Conservation (phyloP, 2,329 filamentous ascomycete species). For the Phialophora verrucosa region DNA sequence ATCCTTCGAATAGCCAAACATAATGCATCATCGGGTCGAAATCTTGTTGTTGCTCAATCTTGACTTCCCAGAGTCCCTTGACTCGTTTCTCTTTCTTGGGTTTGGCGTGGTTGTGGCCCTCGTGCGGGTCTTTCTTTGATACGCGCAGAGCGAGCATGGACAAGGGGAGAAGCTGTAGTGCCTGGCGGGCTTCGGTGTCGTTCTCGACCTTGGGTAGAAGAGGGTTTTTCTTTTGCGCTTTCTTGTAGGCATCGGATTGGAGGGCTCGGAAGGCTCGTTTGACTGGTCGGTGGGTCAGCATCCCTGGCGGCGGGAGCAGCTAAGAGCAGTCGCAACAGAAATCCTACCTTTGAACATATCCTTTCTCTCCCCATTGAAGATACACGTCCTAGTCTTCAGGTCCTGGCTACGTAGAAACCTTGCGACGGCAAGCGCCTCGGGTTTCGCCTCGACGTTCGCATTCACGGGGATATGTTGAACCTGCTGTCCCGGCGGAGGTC, state of each 20-base stretch:
- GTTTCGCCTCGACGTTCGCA: constrained; percentile 72
- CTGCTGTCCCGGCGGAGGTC: constrained; percentile 46
- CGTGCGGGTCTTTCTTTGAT: constrained; percentile 76
- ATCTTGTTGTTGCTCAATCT: constrained; percentile 95
- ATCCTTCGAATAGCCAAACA: constrained; percentile 93
- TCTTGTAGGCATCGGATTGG: constrained; percentile 85
- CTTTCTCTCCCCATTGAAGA: constrained; percentile 94
- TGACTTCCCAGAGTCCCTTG: constrained; percentile 95
- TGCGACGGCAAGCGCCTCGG: constrained; percentile 84
- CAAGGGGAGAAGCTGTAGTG: constrained; percentile 92
- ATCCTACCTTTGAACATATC: constrained; percentile 91
- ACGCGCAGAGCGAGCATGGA: constrained; percentile 93
- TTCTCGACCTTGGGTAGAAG: constrained; percentile 87
- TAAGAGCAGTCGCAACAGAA: background rate
- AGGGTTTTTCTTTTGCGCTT: constrained; percentile 78
- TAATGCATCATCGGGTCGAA: constrained; percentile 76
- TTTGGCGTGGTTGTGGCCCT: constrained; percentile 72
- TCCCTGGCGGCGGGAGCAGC: too few relatives aligned
- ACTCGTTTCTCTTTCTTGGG: constrained; percentile 80
- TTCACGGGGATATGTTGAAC: constrained; percentile 56
- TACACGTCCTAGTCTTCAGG: constrained; percentile 86
- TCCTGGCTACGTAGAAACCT: constrained; percentile 84
- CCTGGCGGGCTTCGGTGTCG: constrained; percentile 85
- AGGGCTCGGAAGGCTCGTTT: constrained; percentile 93
- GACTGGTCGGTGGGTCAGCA: constrained; percentile 60